Base-by-base conservation (phyloP, 768 basidiomycete genomes). In the Phaeotremella fagi region DNA sequence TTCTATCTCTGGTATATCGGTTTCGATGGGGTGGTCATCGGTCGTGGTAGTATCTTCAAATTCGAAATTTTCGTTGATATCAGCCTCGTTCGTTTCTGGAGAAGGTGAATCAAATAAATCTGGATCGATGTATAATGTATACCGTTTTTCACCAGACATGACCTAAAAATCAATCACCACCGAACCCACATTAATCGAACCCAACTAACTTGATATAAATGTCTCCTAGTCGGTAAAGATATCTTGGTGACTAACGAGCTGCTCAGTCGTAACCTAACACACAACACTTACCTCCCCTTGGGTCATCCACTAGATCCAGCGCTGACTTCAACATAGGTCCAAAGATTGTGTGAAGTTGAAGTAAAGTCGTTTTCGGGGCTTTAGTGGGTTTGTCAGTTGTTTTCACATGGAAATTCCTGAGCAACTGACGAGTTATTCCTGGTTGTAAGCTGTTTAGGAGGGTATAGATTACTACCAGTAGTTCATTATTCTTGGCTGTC, bases 281-380 rank as follows among this genome's bases (percentile, higher is more conserved):
- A 11, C 31, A 45, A 14, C 24, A 7, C 66, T 53, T 27, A 66
- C 68, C 68, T 55, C 66, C 68, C 42, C 59, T 44, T n/a, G 38
- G 38, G 22, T 60, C 29, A 27, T 70, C 68, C 11, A 70, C 52
- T 15, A 70, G 54, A 45, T 70, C 65, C 15, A 70, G 47, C 20
- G 68, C 68, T 0, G 68, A 70, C 7, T 59, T 31, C 7, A 70
- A 38, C 68, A 70, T 70, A 3, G 65, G 54, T 20, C 68, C 68
- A 20, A 70, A 70, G 2, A 70, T 20, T 25, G 60, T 47, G 22
- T 66, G 55, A 1, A 70, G 60, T 48, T 70, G 68, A 1, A 70
- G 56, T 7, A 70, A 47, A 14, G 62, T 42, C 3, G 49, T 53
- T 46, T 65, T 61, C 25, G 37, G 18, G 18, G 60, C 66, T 68